These are phyloP conservation scores for Asparagopsis taxiformis DNA, from an alignment of 31 red algal species.

Conservation along the genomic window DNA sequence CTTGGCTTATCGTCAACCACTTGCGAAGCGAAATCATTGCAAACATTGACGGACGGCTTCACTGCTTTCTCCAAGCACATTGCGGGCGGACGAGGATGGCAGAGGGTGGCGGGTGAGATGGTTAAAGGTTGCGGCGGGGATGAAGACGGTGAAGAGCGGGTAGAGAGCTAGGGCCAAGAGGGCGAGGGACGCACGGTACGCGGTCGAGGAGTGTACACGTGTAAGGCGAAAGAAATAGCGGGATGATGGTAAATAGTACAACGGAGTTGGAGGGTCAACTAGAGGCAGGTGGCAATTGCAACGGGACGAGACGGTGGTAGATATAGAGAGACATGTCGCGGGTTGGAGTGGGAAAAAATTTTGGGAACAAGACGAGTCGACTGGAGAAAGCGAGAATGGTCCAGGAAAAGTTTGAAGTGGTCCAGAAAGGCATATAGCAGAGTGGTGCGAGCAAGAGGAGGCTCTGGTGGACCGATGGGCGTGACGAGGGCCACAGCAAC, in stretches of 20 bases:
- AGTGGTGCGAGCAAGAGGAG: too few relatives aligned
- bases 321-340: neutral
- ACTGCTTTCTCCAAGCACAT: slow-evolving; percentile 33
- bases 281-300: neutral
- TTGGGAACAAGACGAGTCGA: neutral
- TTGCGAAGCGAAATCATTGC: neutral
- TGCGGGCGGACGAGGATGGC: neutral
- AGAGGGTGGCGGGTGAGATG: neutral
- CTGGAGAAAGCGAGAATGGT: too few relatives aligned
- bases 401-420: too few relatives aligned
- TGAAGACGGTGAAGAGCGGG: neutral
- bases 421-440: too few relatives aligned
- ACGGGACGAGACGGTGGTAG: neutral
- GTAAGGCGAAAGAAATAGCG: neutral
- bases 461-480: too few relatives aligned
- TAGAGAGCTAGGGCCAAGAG: neutral
- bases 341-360: neutral
- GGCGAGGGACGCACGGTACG: neutral
- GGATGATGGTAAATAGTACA: too few relatives aligned
- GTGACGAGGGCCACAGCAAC: too few relatives aligned
- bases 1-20: neutral
- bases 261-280: too few relatives aligned
- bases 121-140: neutral
- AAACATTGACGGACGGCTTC: neutral
- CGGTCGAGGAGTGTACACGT: neutral